Evolutionary conservation across 1,139 yeast species (phyloP), one percentile per base, ranked within the genome.

Genomic region (Eremothecium sinecaudum): DNA sequence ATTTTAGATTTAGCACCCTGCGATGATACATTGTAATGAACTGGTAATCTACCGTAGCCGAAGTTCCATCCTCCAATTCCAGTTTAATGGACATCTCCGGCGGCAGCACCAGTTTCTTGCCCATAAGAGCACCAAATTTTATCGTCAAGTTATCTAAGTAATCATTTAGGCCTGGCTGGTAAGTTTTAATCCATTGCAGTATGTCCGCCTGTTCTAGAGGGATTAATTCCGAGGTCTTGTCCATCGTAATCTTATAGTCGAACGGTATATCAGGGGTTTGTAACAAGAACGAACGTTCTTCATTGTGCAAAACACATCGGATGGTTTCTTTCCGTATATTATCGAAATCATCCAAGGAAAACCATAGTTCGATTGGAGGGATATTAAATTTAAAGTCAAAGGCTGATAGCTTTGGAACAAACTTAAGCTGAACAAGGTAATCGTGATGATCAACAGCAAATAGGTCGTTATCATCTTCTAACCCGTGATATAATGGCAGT

Each of bases 331-430:
- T 45, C 28, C 66, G 65, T 0, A 71, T 67, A 15, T 46, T 56
- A 14, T 62, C 63, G 16, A 53, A 48, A 16, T 63, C 66, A 43
- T 67, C 68, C 33, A 72, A 53, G 32, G 69, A 71, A 32, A 69
- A 58, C 72, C 77, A 71, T 26, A 75, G 53, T 46, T 73, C 79
- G 13, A 75, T 50, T 2, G 78, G 75, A 3, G 79, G 79, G 4
- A 44, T 37, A 32, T 61, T 64, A 31, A 58, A 53, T 17, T 45
- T 43, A 12, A 40, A 42, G 18, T 45, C 35, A 10, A 43, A 45
- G 3, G 42, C 17, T 24, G 45, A 27, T 44, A 49, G 33, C 43
- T 50, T 44, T 1, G 80, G 79, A 4, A 62, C 48, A 40, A 71
- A 70, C 41, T 62, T 64, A 37, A 74, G 43, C 50, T 73, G 78